Percentiles rank a stretch among this genome's conserved stretches.
These are phyloP conservation scores for Diaporthe eres DNA, from an alignment of 2,329 filamentous ascomycete genomes.

Conservation along the genomic window DNA sequence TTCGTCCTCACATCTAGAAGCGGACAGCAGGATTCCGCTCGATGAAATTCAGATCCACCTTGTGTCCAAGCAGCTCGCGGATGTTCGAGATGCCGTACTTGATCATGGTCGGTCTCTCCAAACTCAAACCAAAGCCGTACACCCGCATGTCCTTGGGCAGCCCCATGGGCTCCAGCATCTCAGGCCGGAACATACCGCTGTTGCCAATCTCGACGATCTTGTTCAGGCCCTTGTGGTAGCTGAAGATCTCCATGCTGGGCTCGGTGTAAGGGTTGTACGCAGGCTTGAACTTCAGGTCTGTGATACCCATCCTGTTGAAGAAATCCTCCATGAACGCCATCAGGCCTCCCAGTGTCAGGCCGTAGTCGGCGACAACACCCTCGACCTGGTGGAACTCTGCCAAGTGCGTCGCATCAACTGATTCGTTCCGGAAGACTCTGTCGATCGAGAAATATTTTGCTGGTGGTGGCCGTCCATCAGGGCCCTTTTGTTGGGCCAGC, in stretches of 20 bases:
- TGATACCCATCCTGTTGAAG: slow-evolving; percentile 96
- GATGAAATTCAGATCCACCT: slow-evolving; percentile 66
- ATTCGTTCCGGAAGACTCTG: slow-evolving; percentile 96
- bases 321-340: slow-evolving; percentile 95
- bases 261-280: slow-evolving; percentile 94
- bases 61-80: slow-evolving; percentile 91
- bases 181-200: slow-evolving; percentile 97
- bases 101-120: slow-evolving; percentile 98
- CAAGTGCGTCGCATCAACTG: slow-evolving; percentile 95
- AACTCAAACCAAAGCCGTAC: slow-evolving; percentile 91
- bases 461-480: slow-evolving; percentile 73
- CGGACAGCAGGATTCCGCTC: slow-evolving; percentile 38
- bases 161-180: slow-evolving; percentile 97
- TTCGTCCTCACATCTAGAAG: slow-evolving; percentile 33
- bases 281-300: slow-evolving; percentile 90
- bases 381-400: slow-evolving; percentile 99
- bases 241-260: slow-evolving; percentile 98
- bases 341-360: slow-evolving; percentile 89
- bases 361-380: slow-evolving; percentile 97
- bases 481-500: slow-evolving; percentile 84
- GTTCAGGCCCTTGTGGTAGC: slow-evolving; percentile 88
- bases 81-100: slow-evolving; percentile 94
- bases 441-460: slow-evolving; percentile 99
- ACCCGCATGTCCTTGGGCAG: slow-evolving; percentile 92
- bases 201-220: slow-evolving; percentile 99